phyloP scores from a whole-genome alignment of 495 filamentous ascomycete genomes.

The Neurospora discreta region DNA sequence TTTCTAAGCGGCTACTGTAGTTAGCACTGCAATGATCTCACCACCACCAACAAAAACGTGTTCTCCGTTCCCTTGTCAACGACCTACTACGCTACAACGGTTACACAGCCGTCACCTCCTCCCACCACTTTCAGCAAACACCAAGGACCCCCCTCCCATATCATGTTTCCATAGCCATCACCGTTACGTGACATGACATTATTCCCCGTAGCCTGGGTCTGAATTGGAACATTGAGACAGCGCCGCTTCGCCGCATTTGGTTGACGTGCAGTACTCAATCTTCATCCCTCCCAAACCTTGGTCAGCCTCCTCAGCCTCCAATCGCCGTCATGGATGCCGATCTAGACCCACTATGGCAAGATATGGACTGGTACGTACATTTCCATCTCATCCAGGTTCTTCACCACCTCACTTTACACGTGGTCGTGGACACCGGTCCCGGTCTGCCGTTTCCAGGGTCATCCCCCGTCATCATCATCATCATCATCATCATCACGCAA shows the following conservation, averaged over 20 bases:
- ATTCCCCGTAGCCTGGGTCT: background rate
- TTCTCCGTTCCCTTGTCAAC: background rate
- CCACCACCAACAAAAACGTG: background rate
- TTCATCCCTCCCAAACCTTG: background rate
- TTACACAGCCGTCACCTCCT: background rate
- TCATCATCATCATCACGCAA: background rate
- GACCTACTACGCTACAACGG: no score
- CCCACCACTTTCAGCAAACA: background rate
- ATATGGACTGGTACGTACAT: constrained; percentile 47
- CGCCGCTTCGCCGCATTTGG: background rate
- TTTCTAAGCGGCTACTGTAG: background rate
- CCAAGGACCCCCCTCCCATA: background rate
- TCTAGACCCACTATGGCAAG: constrained; percentile 59
- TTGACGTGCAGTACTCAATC: background rate
- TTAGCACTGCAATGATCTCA: background rate
- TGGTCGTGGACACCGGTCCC: background rate
- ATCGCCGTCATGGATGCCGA: constrained; percentile 38
- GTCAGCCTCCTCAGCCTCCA: background rate
- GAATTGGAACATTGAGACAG: background rate
- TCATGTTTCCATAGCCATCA: background rate
- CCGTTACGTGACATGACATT: background rate
- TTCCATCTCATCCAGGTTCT: background rate
- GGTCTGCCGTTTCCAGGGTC: background rate
- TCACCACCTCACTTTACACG: background rate
- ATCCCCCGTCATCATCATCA: background rate